A percentile compares a stretch with the other conserved stretches of the same genome.
These are phyloP conservation scores for Rhynchosporium secalis DNA, from an alignment of 2,329 filamentous ascomycete species.

Conservation along the genomic window DNA sequence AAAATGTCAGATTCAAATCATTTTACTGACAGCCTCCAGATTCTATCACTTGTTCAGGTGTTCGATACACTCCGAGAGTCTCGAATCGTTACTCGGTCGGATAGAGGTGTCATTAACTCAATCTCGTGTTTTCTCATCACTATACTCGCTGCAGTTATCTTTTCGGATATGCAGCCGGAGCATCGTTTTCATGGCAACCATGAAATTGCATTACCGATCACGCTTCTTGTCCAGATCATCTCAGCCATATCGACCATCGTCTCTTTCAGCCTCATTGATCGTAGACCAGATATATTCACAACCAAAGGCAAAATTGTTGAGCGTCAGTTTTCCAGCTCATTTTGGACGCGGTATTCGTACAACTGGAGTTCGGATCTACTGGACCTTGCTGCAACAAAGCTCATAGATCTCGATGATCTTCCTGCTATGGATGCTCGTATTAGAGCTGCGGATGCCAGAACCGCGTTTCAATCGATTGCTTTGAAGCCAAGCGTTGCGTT, in stretches of 20 bases:
- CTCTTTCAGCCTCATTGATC: constrained; percentile 48
- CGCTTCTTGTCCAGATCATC: constrained; percentile 16
- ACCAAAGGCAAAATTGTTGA: constrained; percentile 50
- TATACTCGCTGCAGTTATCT: constrained; percentile 12
- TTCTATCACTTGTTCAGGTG: constrained; percentile 19
- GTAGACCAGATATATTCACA: constrained; percentile 64
- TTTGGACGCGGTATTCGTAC: constrained; percentile 62
- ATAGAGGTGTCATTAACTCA: constrained; percentile 14
- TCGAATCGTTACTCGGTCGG: constrained; percentile 14
- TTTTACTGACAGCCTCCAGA: constrained; percentile 13
- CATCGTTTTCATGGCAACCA: not conserved
- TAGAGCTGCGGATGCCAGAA: constrained; percentile 50
- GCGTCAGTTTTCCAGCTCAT: constrained; percentile 57
- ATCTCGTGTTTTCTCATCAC: constrained; percentile 18
- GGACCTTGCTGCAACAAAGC: constrained; percentile 54
- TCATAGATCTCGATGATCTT: constrained; percentile 61
- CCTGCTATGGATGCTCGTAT: constrained; percentile 51
- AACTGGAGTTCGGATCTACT: constrained; percentile 61
- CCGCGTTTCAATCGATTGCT: constrained; percentile 49
- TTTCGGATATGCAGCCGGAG: not conserved
- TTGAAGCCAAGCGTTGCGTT: constrained; percentile 48
- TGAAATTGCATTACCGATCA: constrained; percentile 11
- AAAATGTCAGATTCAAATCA: no score
- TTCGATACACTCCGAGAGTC: constrained; percentile 22
- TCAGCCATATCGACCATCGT: constrained; percentile 14